These are phyloP conservation scores for Colletotrichum spinosum DNA, from an alignment of 2,329 filamentous ascomycete species.

Conservation along the genomic window DNA sequence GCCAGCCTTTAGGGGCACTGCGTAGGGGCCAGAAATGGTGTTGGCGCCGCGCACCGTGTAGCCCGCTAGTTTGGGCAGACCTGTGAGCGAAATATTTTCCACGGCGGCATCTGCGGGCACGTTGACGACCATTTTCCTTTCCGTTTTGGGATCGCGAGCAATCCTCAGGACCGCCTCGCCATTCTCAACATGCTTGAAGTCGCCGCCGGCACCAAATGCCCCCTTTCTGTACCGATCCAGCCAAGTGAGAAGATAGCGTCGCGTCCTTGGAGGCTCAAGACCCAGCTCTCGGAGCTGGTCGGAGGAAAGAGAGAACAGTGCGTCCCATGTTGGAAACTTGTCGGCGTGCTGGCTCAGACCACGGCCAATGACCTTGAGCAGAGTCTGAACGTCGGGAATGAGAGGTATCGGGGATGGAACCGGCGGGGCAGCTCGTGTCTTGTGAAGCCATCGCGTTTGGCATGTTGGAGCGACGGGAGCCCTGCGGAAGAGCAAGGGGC, in stretches of 20 bases:
- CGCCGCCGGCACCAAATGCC: constrained; percentile 83
- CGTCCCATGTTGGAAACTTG: constrained; percentile 92
- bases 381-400: constrained; percentile 85
- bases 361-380: constrained; percentile 92
- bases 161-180: constrained; percentile 65
- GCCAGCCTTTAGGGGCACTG: constrained; percentile 75
- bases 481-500: constrained; percentile 32
- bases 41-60: constrained; percentile 76
- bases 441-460: constrained; percentile 58
- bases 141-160: constrained; percentile 53
- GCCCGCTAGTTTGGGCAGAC: constrained; percentile 54
- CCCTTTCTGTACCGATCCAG: constrained; percentile 85
- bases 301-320: constrained; percentile 85
- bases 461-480: constrained; percentile 43
- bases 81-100: constrained; percentile 43
- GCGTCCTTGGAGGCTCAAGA: constrained; percentile 84
- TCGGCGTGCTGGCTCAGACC: constrained; percentile 82
- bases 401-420: constrained; percentile 83
- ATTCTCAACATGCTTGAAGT: constrained; percentile 77
- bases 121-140: constrained; percentile 66
- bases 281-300: constrained; percentile 84
- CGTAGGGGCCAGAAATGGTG: constrained; percentile 80
- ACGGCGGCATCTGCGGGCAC: constrained; percentile 59
- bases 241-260: constrained; percentile 89
- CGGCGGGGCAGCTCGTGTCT: constrained; percentile 50